phyloP scores from a whole-genome alignment of 129 eudicot genomes.

The Ambrosia trifida region DNA sequence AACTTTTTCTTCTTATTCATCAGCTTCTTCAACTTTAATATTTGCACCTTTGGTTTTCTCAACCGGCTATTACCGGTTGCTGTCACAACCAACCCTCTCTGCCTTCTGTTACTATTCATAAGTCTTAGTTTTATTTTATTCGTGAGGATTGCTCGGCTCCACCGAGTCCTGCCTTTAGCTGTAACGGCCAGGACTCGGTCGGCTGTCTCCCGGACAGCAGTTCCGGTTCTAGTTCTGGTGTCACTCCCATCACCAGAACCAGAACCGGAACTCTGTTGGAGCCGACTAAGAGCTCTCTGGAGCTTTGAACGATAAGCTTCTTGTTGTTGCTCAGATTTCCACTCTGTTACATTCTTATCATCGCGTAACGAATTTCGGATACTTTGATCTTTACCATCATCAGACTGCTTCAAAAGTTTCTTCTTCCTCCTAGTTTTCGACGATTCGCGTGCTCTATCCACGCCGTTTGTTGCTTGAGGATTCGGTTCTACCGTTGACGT shows the following conservation, averaged over 20 bases:
- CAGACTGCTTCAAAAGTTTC: constrained; percentile 29
- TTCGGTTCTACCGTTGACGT: constrained; percentile 42
- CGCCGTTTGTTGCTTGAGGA: constrained; percentile 44
- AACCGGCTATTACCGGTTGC: constrained; percentile 29
- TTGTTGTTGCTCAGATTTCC: constrained; percentile 49
- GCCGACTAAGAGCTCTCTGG: constrained; percentile 39
- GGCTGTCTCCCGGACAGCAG: constrained; percentile 61
- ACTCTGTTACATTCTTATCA: constrained; percentile 14
- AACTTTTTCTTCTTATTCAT: constrained; percentile 32
- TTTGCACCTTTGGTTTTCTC: constrained; percentile 21
- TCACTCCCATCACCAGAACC: constrained; percentile 20
- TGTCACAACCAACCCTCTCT: constrained; percentile 26
- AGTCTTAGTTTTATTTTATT: constrained; percentile 45
- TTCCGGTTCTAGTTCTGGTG: constrained; percentile 4
- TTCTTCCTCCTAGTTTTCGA: constrained; percentile 48
- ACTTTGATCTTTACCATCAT: not conserved
- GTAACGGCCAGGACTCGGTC: constrained; percentile 62
- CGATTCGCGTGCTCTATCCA: constrained; percentile 48
- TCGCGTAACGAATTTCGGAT: constrained; percentile 3
- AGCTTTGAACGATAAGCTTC: constrained; percentile 58
- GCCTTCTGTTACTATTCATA: constrained; percentile 34
- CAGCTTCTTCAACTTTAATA: constrained; percentile 16
- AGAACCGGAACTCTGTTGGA: constrained; percentile 33
- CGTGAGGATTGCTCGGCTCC: constrained; percentile 73
- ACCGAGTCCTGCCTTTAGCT: constrained; percentile 61